Base-by-base conservation (phyloP, 139 green algal genomes). In the Chlamydomonas schloesseri region DNA sequence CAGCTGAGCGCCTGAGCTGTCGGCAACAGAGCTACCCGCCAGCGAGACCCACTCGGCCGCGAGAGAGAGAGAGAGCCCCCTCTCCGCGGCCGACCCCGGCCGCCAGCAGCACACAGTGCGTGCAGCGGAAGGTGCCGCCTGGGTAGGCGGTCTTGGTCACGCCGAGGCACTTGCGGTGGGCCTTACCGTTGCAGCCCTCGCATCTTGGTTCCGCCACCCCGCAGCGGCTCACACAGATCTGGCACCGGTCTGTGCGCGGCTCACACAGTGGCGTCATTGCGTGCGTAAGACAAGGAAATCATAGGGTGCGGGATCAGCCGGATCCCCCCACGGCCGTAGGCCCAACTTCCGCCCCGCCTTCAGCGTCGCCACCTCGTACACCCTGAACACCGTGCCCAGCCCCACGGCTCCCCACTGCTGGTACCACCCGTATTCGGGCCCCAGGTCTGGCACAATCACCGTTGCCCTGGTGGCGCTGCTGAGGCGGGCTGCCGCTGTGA, bases 361-460 rank as follows among this genome's bases (percentile, higher is more conserved):
- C 6, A 81, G 55, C 50, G 10, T 4, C 20, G 18, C 17, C 15
- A 34, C 9, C 1, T 71, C 2, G 3, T 18, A 11, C 55, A 82
- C 71, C 1, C 9, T 15, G 2, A 20, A 3, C 26, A 14, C 1
- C 4, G 18, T 69, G 1, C 26, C 4, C 18, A 29, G 29, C 34
- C 55, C 15, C 18, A 6, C 24, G 15, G 62, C 8, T 13, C 71
- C 53, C 15, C 23, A 83, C 2, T 0, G 42, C 29, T 60, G 17
- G 29, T 70, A 82, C 82, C 82, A 81, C 34, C 15, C 28, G 1
- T 47, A 15, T 11, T 50, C 53, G 3, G 72, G n/a, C 72, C 72
- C 78, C 0, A 50, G 42, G 42, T 60, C 37, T 10, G 82, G 82
- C 5, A 88, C 71, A 1, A 88, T 21, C 17, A 88, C 73, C 26